Evolutionary conservation across 2,329 filamentous ascomycete genomes (phyloP).

Genomic region (Westerdykella ornata): DNA sequence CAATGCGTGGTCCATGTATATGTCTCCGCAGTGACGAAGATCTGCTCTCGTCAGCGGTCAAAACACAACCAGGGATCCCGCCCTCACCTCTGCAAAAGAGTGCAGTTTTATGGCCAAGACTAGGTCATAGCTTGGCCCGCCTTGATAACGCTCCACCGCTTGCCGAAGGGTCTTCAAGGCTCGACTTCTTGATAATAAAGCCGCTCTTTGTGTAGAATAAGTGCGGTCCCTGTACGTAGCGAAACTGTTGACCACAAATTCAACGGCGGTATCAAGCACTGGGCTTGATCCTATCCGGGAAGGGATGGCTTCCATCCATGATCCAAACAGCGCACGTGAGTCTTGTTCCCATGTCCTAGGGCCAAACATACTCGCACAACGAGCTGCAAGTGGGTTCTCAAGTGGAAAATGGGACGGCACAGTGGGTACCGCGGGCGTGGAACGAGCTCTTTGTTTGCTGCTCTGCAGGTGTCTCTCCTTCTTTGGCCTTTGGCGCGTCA

Average conservation of each 20-base stretch:
- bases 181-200: slow-evolving; percentile 18
- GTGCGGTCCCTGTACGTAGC: slow-evolving; percentile 15
- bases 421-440: slow-evolving; percentile 7
- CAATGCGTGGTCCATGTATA: slow-evolving; percentile 24
- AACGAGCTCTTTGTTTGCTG: slow-evolving; percentile 3
- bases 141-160: slow-evolving; percentile 9
- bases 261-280: slow-evolving; percentile 24
- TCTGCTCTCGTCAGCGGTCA: slow-evolving; percentile 11
- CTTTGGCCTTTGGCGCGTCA: slow-evolving; percentile 7
- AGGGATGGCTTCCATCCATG: slow-evolving; percentile 25
- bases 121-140: slow-evolving; percentile 18
- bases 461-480: background rate
- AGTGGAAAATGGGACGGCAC: slow-evolving; percentile 11
- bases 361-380: slow-evolving; percentile 22
- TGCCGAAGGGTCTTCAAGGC: slow-evolving; percentile 22
- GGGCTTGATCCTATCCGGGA: slow-evolving; percentile 20
- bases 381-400: slow-evolving; percentile 16
- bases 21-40: slow-evolving; percentile 7
- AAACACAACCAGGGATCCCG: background rate
- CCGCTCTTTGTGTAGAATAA: slow-evolving; percentile 16
- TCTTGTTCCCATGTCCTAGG: slow-evolving; percentile 8
- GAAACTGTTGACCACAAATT: slow-evolving; percentile 22
- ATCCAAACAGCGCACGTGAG: slow-evolving; percentile 21
- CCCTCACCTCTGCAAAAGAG: slow-evolving; percentile 22
- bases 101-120: slow-evolving; percentile 26